Conservation (phyloP, 2,329 filamentous ascomycete genomes). For the Paraphaeosphaeria minitans region DNA sequence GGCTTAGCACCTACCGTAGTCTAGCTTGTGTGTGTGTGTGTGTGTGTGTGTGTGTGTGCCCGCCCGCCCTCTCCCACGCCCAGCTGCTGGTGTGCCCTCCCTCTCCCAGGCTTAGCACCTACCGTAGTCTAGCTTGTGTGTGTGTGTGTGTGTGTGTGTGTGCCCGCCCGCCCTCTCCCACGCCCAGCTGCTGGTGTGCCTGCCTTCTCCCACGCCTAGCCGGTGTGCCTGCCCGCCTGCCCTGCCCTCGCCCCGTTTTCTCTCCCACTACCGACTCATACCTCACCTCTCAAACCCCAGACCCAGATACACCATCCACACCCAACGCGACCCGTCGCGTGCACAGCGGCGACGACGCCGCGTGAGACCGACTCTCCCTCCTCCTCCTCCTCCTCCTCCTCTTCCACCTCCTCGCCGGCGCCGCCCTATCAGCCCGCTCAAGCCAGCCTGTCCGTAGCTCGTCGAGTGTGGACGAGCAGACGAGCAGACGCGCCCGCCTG, state of each 20-base stretch:
- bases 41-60: too few species aligned
- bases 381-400: too few species aligned
- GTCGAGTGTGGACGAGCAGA: neutral
- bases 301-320: slow-evolving; percentile 1
- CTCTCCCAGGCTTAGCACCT: too few species aligned
- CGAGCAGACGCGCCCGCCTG: neutral
- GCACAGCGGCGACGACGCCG: neutral
- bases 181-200: too few species aligned
- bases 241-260: neutral
- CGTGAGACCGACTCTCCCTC: neutral
- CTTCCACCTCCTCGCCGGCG: neutral
- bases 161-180: too few species aligned
- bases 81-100: too few species aligned
- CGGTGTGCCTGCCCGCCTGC: neutral
- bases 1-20: too few species aligned
- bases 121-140: too few species aligned
- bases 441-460: neutral
- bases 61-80: too few species aligned
- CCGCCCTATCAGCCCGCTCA: neutral
- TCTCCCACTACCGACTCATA: neutral
- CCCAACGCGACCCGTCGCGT: neutral
- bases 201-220: neutral
- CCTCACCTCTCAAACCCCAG: neutral
- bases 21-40: too few species aligned
- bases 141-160: too few species aligned